phyloP scores from a whole-genome alignment of 176 grass and related monocot genomes.

The Rhynchospora breviuscula region DNA sequence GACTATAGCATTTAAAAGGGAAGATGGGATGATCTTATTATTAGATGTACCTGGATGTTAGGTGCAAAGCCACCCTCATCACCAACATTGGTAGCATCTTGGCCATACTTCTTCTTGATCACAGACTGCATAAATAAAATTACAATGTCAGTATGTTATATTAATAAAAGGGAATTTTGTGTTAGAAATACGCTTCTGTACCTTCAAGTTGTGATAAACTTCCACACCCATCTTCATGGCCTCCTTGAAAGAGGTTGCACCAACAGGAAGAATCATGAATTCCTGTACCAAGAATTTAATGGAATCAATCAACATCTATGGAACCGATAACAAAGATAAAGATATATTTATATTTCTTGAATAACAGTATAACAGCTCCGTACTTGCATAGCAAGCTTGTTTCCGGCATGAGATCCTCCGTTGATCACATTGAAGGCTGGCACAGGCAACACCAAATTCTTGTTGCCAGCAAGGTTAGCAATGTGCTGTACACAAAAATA shows the following conservation, averaged over 20 bases:
- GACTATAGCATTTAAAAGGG: background rate
- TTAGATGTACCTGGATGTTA: slow-evolving; percentile 76
- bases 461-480: slow-evolving; percentile 85
- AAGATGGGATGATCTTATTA: background rate
- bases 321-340: background rate
- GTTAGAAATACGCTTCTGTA: background rate
- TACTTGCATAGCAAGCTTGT: slow-evolving; percentile 58
- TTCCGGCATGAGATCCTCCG: slow-evolving; percentile 89
- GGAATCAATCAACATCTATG: slow-evolving; percentile 18
- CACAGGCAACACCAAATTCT: slow-evolving; percentile 60
- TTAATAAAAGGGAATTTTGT: background rate
- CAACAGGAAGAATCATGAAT: slow-evolving; percentile 95
- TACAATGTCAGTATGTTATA: background rate
- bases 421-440: slow-evolving; percentile 98
- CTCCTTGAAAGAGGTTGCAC: slow-evolving; percentile 84
- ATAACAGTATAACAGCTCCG: background rate
- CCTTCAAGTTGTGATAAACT: slow-evolving; percentile 95
- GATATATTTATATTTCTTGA: background rate
- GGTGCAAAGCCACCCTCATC: slow-evolving; percentile 97
- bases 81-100: slow-evolving; percentile 95
- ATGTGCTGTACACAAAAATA: slow-evolving; percentile 47
- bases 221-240: slow-evolving; percentile 98
- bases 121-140: slow-evolving; percentile 42
- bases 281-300: slow-evolving; percentile 40
- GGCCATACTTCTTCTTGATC: slow-evolving; percentile 97